Base-by-base conservation (phyloP, 2,329 filamentous ascomycete genomes). In the Monosporascus sp. region DNA sequence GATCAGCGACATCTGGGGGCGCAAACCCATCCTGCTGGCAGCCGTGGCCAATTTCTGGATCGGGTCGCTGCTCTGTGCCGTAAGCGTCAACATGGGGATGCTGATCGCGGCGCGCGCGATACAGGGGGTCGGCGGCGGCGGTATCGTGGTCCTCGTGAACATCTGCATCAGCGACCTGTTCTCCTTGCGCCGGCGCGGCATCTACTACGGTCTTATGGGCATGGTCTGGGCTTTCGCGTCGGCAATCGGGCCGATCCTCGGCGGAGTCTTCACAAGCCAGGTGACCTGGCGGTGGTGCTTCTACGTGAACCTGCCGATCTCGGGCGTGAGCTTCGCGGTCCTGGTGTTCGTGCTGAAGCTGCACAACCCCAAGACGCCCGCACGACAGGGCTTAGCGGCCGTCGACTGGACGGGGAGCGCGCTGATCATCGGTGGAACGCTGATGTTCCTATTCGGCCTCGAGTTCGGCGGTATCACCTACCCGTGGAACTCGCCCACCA, bases 361-460 rank as follows among this genome's bases (percentile, higher is more conserved):
- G 22, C 82, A 89, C 65, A 87, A 84, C 37, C 86, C 87, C 1
- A 76, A 77, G 51, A 89, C 87, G 0, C 78, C 83, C 0, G 65
- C 88, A 11, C 70, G 75, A 49, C 68, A 84, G 49, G 87, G 87
- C 0, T 71, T 90, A 5, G 76, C 80, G 35, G 85, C 85, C 18
- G 75, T 84, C 46, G 81, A 84, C 68, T 84, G 81, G 81, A 56
- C 74, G 0, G 80, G 80, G 37, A 79, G 74, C 52, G 15, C 78
- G 5, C 70, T 79, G 31, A 82, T 95, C 65, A 80, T 92, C 24
- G 88, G 87, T 43, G 89, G 87, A 20, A 92, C 89, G 0, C 75
- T 95, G 20, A 93, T 96, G 89, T 77, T 96, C 58, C 81, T 96
- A 4, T 83, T 96, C 43, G 92, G 90, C 0, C 81, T 96, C 11